Conservation (phyloP, 2,329 filamentous ascomycete genomes). For the Didymella exigua region DNA sequence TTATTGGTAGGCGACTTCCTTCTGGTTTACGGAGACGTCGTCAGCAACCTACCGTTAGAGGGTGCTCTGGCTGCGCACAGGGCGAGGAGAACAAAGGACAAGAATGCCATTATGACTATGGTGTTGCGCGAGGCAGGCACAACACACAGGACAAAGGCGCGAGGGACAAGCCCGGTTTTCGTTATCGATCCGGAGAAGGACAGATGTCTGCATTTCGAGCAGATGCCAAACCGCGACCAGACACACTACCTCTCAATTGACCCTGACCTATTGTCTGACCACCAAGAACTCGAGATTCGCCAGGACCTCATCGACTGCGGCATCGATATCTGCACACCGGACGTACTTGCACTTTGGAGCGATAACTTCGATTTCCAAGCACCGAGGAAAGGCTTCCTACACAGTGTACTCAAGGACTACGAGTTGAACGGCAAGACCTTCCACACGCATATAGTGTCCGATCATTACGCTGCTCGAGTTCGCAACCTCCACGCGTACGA, state of each 20-base stretch:
- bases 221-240: constrained; percentile 73
- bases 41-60: constrained; percentile 88
- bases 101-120: constrained; percentile 98
- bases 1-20: constrained; percentile 90
- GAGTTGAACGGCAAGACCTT: constrained; percentile 98
- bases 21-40: constrained; percentile 87
- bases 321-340: constrained; percentile 96
- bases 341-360: constrained; percentile 92
- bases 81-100: constrained; percentile 78
- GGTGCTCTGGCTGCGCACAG: constrained; percentile 77
- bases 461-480: constrained; percentile 85
- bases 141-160: constrained; percentile 76
- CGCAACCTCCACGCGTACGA: constrained; percentile 89
- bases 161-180: constrained; percentile 79
- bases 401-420: constrained; percentile 93
- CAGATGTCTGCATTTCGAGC: constrained; percentile 91
- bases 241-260: constrained; percentile 75
- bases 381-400: constrained; percentile 84
- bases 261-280: constrained; percentile 73
- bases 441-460: constrained; percentile 81
- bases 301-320: constrained; percentile 90
- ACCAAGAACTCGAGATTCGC: constrained; percentile 79
- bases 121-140: constrained; percentile 79
- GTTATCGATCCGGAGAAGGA: constrained; percentile 80
- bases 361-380: constrained; percentile 98